Evolutionary conservation across 2,329 filamentous ascomycete species (phyloP), one percentile per base, ranked within the genome.

Genomic region (Helotiales sp.): DNA sequence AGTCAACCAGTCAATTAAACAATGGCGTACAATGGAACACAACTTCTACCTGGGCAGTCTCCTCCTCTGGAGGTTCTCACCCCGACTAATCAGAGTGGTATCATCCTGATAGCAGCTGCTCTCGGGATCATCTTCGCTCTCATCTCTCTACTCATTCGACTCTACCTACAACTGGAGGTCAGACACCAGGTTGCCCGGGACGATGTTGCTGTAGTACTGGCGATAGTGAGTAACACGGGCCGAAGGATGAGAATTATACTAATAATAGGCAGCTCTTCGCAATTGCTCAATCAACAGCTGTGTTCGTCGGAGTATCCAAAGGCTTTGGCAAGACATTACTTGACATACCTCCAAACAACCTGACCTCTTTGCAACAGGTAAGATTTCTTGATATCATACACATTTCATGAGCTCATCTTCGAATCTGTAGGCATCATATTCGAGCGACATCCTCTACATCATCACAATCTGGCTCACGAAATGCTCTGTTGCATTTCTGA

Each of bases 371-470:
- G 38, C 58, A 60, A 19, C 57, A 60, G 50, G 58, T 57, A 51
- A 8, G 15, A 13, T 9, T 29, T 12, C 15, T 30, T 22, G 27
- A 22, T 19, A 15, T 22, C 38, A 22, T 19, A 15, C 12, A 9
- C 9, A 19, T 33, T 2, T 44, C n/a, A n/a, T 24, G 29, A 19
- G 5, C 38, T 31, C 13, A 31, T 13, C 15, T 30, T 57, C 3
- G 54, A 10, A 15, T 15, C 29, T 19, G 5, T 50, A 76, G 73
- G 66, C 68, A 17, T 67, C 73, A 31, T 75, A 74, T 54, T 66
- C 71, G 38, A 71, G 72, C 58, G 74, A 80, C 57, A 65, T 78
- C n/a, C 68, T 80, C 54, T 76, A 74, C 52, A 61, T 80, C 40
- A 38, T 76, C 30, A 67, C 70, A 0, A 61, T 79, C 19, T 77